Base-by-base conservation (phyloP, 495 filamentous ascomycete genomes). In the Podospora pseudocomata region DNA sequence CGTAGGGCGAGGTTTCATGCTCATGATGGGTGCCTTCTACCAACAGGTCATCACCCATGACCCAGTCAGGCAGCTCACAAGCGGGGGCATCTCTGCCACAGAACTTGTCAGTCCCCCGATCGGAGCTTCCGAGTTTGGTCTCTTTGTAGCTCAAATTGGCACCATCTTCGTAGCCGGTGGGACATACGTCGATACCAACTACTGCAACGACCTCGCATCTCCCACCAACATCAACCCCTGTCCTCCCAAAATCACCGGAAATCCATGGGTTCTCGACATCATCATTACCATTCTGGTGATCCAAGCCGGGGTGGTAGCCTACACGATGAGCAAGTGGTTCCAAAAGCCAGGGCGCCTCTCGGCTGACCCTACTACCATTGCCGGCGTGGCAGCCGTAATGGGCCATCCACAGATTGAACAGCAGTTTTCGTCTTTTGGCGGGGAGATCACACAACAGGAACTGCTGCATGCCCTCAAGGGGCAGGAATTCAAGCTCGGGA, bases 371-470 rank as follows among this genome's bases (percentile, higher is more conserved):
- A 76, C 72, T 15, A 72, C 68, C 3, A 73, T 76, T 26, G 74
- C 74, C 19, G 74, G 74, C 4, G 71, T 76, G 13, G 74, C 71
- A 13, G 71, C 62, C 16, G 66, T 74, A 3, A 76, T 76, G 74
- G 74, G 74, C 23, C 74, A 76, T 63, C 74, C 74, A 1, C 67
- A 74, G 27, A 66, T 76, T 18, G 74, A 76, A 49, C 28, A 65
- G 20, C 56, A 67, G 32, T 76, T 76, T 39, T 55, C 39, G 16
- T 53, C 32, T 13, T 63, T 74, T 28, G 69, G 72, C 1, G 69
- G 70, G 2, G 74, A 74, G 23, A 72, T 72, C 49, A 68, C 67
- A 2, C 18, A 69, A 32, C 13, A 56, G 5, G 67, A 70, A 60
- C 71, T 76, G 6, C 49, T 61, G 39, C 58, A 62, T 11, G 58